Evolutionary conservation across 2,329 filamentous ascomycete species (phyloP), one percentile per base, ranked within the genome.

Genomic region (Colletotrichum higginsianum): DNA sequence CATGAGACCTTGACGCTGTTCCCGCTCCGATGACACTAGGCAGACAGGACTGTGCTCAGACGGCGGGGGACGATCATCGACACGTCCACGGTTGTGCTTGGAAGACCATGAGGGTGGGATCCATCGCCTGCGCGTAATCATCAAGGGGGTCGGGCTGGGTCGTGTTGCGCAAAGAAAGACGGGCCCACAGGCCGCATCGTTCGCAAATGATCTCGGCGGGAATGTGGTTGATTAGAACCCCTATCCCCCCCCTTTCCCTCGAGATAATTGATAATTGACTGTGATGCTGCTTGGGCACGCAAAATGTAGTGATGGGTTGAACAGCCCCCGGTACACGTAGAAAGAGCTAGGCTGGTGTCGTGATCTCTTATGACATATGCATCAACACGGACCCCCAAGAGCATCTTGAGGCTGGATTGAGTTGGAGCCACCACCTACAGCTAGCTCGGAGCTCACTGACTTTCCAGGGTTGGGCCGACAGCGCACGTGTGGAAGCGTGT

Each of bases 61-160:
- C n/a, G 18, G 58, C 46, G 44, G 58, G 35, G 30, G 13, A 15
- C 26, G 42, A 38, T 9, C 58, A 23, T 61, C 46, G 15, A 23
- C n/a, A 50, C 47, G 35, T 16, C 55, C 21, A 30, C 38, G n/a
- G n/a, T 42, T 26, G 49, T 57, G 23, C 16, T 57, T 42, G 46
- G 35, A 26, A 13, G 40, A 35, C 9, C 35, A 35, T 35, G 16
- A 23, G 15, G 40, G 40, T 11, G 40, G 46, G 38, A 42, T 52
- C 60, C 67, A 67, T 64, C 26, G 46, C 58, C 50, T 67, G 57
- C 57, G 56, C 68, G 64, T 63, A 71, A 71, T 67, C 18, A 55
- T 21, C 38, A 57, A 57, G 26, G 21, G 38, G 50, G 35, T 26
- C 38, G 46, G 47, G 52, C 44, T 38, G 50, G 23, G 40, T 46